phyloP scores from a whole-genome alignment of 257 asterid genomes.

The Solanum commersonii region DNA sequence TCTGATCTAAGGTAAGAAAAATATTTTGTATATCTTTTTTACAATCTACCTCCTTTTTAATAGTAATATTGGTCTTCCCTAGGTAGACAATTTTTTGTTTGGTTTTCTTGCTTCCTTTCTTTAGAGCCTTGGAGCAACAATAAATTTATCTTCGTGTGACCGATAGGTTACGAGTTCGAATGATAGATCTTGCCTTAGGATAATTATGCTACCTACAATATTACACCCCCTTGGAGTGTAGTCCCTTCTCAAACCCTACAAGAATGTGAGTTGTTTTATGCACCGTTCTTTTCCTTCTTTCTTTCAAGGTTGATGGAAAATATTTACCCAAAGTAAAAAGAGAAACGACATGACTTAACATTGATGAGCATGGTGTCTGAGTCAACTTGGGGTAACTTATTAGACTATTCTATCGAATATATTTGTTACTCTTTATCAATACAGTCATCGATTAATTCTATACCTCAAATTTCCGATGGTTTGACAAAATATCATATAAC shows the following conservation, averaged over 20 bases:
- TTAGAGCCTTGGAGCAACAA: background rate
- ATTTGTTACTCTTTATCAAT: slow-evolving; percentile 15
- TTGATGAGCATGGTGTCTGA: slow-evolving; percentile 26
- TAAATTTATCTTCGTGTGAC: background rate
- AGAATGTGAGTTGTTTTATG: background rate
- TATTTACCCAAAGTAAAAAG: background rate
- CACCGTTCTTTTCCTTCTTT: background rate
- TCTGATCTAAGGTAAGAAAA: slow-evolving; percentile 6
- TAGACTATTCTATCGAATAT: background rate
- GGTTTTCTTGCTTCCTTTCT: background rate
- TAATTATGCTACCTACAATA: background rate
- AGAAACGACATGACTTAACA: background rate
- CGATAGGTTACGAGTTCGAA: background rate
- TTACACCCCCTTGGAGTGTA: background rate
- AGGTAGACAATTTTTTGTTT: background rate
- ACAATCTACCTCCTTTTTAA: background rate
- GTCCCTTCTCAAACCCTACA: background rate
- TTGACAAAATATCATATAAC: slow-evolving; percentile 4
- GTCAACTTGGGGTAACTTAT: slow-evolving; percentile 22
- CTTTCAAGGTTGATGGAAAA: background rate
- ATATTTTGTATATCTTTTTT: background rate
- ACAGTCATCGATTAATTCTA: slow-evolving; percentile 28
- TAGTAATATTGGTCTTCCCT: background rate
- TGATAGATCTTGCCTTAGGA: background rate
- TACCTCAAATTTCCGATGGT: slow-evolving; percentile 17